These are phyloP conservation scores for Ascochyta koolunga DNA, from an alignment of 2,329 filamentous ascomycete genomes.

Conservation along the genomic window DNA sequence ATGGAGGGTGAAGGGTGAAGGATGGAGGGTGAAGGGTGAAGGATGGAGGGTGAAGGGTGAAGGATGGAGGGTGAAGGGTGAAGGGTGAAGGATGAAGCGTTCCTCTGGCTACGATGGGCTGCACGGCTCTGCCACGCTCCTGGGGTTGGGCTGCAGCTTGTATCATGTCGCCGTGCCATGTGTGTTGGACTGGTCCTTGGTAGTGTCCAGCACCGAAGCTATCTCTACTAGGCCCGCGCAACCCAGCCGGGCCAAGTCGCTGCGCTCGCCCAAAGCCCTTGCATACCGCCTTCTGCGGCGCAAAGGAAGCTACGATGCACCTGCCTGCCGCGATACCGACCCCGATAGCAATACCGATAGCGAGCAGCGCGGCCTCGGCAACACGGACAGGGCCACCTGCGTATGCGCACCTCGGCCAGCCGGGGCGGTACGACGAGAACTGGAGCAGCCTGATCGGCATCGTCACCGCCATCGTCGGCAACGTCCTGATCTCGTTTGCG, in stretches of 20 bases:
- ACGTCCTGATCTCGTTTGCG: conserved; percentile 91
- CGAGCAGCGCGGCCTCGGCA: conserved; percentile 26
- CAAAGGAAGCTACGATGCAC: conserved; percentile 9
- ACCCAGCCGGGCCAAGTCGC: conserved; percentile 3
- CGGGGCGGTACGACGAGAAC: conserved; percentile 39
- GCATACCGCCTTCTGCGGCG: conserved; percentile 32
- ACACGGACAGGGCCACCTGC: conserved; percentile 23
- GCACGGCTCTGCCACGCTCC: conserved; percentile 15
- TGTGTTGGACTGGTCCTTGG: conserved; percentile 5
- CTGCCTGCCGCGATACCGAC: conserved; percentile 17
- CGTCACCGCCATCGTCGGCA: conserved; percentile 87
- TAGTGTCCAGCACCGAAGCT: conserved; percentile 10
- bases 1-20: background rate
- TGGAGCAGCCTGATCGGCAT: conserved; percentile 98
- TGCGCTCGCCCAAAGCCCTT: conserved; percentile 25
- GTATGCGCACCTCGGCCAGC: conserved; percentile 10
- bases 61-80: background rate
- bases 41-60: background rate
- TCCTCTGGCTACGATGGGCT: conserved; percentile 2
- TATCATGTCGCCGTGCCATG: conserved; percentile 22
- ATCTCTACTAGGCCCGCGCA: background rate
- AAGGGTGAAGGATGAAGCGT: background rate
- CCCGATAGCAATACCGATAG: too few species aligned
- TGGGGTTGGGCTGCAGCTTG: background rate
- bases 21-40: background rate